Conservation (phyloP, 208 protist genomes). For the Crithidia sp. region DNA sequence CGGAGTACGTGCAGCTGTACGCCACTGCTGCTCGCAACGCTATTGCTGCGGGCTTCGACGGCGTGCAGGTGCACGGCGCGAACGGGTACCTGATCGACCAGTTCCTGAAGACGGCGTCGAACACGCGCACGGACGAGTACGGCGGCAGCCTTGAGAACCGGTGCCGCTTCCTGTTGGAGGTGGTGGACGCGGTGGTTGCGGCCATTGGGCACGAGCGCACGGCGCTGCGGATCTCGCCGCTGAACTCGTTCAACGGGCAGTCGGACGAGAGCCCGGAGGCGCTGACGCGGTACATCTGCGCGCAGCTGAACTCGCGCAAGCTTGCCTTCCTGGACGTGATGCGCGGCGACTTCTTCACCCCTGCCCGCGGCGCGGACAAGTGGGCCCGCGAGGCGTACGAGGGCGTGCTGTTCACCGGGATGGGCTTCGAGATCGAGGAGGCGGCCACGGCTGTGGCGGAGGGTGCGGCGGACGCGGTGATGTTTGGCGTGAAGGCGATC, state of each 20-base stretch:
- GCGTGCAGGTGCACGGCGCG: no score
- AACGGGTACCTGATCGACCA: no score
- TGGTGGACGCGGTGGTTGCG: conserved; percentile 49
- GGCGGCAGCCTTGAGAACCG: no score
- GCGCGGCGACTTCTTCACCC: conserved; percentile 37
- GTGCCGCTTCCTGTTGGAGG: no score
- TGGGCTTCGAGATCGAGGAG: conserved; percentile 51
- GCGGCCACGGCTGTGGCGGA: conserved; percentile 40
- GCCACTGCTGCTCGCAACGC: no score
- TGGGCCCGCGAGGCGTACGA: conserved; percentile 59
- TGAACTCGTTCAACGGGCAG: conserved; percentile 51
- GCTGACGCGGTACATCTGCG: conserved; percentile 55
- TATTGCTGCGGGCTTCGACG: no score
- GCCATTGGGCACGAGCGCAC: conserved; percentile 49
- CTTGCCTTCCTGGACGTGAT: conserved; percentile 56
- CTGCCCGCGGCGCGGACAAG: conserved; percentile 35
- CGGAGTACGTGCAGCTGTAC: no score
- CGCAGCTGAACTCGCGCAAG: conserved; percentile 50
- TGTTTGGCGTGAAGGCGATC: conserved; percentile 60
- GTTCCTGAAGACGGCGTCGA: no score
- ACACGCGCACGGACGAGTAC: no score
- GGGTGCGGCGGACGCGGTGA: conserved; percentile 57
- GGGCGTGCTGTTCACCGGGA: conserved; percentile 51
- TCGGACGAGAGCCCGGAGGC: conserved; percentile 45
- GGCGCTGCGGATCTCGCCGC: conserved; percentile 66